Evolutionary conservation across 2,329 filamentous ascomycete genomes (phyloP), one percentile per base, ranked within the genome.

Genomic region (Trichophyton rubrum): DNA sequence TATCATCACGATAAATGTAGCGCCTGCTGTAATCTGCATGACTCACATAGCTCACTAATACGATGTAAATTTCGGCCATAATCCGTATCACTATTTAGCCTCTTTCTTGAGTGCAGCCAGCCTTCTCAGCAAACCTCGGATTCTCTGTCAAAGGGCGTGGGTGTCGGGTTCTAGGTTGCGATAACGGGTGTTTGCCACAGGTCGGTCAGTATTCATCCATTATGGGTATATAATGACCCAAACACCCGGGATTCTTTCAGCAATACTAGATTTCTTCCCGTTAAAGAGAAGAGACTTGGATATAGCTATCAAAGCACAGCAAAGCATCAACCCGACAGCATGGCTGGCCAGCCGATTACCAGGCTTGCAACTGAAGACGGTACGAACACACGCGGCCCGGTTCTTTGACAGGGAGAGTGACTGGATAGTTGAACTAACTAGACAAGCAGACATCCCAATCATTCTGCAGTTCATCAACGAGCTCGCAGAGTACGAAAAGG

Each of bases 401-500:
- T 43, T 43, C n/a, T 35, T 45, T 17, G 15, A 15, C 17, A n/a
- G 2, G 15, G n/a, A 43, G n/a, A 6, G 6, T 43, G 8, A n/a
- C 40, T 7, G 6, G 27, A 7, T 30, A 30, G 27, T 30, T 7
- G 27, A 30, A 6, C 17, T 40, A 15, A 33, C 4, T 6, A 8
- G 30, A 17, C 27, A 27, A 55, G 15, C 65, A 95, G 92, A 97
- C 69, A 83, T 95, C 61, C 82, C 85, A 24, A 78, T 79, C n/a
- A 96, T 97, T 72, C 83, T 96, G 27, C 75, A 79, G 66, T 80
- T 96, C 69, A 90, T 97, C 74, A 82, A 84, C 60, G 92, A 90
- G 70, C 85, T 97, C 7, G 92, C 92, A 66, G 83, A 85, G 67
- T 96, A 96, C 77, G 90, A 96, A 73, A 85, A 92, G 30, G 87